phyloP scores from a whole-genome alignment of 768 basidiomycete species.

The Cystobasidium ongulense region DNA sequence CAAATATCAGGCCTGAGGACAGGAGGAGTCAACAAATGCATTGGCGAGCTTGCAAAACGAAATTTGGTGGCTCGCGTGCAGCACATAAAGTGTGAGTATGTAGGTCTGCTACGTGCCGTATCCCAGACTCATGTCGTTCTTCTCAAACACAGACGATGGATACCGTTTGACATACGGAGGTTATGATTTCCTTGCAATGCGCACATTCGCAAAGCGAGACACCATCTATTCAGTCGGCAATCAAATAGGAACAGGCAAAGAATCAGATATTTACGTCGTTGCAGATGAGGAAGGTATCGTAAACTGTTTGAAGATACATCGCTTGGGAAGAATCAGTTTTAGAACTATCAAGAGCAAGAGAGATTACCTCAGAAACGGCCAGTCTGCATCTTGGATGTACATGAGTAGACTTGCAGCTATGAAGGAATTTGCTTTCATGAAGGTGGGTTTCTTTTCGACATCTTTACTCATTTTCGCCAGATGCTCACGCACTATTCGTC shows the following conservation, averaged over 20 bases:
- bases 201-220: slow-evolving; percentile 81
- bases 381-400: slow-evolving; percentile 98
- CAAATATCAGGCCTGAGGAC: slow-evolving; percentile 86
- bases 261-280: slow-evolving; percentile 87
- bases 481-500: background rate
- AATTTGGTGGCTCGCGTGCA: slow-evolving; percentile 82
- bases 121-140: background rate
- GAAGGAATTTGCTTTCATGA: slow-evolving; percentile 99
- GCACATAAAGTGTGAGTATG: slow-evolving; percentile 73
- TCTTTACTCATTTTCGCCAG: background rate
- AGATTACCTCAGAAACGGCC: slow-evolving; percentile 90
- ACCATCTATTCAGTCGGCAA: slow-evolving; percentile 86
- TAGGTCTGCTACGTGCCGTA: background rate
- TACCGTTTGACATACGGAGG: slow-evolving; percentile 96
- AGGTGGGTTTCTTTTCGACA: slow-evolving; percentile 52
- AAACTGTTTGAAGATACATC: slow-evolving; percentile 86
- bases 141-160: slow-evolving; percentile 66
- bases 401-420: slow-evolving; percentile 92
- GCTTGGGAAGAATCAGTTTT: slow-evolving; percentile 94
- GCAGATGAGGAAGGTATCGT: slow-evolving; percentile 74
- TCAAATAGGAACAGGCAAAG: slow-evolving; percentile 97
- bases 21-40: slow-evolving; percentile 86
- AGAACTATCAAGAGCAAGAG: slow-evolving; percentile 91
- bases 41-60: slow-evolving; percentile 82
- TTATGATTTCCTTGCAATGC: slow-evolving; percentile 92